Evolutionary conservation across 75 land plant genomes (phyloP).

Genomic region (Picea sitchensis): DNA sequence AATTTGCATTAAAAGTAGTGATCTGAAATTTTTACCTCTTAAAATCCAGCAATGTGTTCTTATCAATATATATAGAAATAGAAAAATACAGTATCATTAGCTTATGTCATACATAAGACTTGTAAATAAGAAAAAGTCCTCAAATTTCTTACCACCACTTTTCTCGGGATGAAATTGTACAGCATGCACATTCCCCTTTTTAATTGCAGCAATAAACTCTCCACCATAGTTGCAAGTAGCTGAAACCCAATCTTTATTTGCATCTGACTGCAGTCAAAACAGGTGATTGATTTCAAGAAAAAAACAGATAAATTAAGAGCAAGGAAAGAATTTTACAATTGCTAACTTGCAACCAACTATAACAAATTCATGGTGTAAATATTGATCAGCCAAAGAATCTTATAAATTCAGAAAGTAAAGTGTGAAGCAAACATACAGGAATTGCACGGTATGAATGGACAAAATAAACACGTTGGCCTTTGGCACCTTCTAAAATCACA

Average conservation of each 20-base stretch:
- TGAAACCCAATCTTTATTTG: constrained; percentile 91
- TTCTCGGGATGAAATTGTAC: constrained; percentile 99
- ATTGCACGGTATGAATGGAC: constrained; percentile 97
- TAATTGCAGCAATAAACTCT: constrained; percentile 80
- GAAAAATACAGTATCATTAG: not conserved
- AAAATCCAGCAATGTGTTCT: not conserved
- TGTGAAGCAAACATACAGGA: constrained; percentile 54
- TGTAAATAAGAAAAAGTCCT: not conserved
- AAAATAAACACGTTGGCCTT: constrained; percentile 89
- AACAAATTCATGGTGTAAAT: not conserved
- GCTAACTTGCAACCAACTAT: too few species aligned
- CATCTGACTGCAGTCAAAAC: constrained; percentile 56
- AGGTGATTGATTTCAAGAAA: constrained; percentile 1
- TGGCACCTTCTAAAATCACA: constrained; percentile 62
- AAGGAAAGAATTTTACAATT: not conserved
- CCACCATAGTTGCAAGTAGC: constrained; percentile 92
- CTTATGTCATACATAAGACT: not conserved
- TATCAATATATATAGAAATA: constrained; percentile 4
- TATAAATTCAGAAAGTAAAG: not conserved
- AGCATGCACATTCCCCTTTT: constrained; percentile 87
- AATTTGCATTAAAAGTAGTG: too few species aligned
- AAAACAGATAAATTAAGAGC: not conserved
- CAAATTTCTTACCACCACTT: constrained; percentile 76
- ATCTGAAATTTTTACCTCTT: too few species aligned
- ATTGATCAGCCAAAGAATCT: not conserved